phyloP scores from a whole-genome alignment of 768 basidiomycete species.

The Crepidotus variabilis region DNA sequence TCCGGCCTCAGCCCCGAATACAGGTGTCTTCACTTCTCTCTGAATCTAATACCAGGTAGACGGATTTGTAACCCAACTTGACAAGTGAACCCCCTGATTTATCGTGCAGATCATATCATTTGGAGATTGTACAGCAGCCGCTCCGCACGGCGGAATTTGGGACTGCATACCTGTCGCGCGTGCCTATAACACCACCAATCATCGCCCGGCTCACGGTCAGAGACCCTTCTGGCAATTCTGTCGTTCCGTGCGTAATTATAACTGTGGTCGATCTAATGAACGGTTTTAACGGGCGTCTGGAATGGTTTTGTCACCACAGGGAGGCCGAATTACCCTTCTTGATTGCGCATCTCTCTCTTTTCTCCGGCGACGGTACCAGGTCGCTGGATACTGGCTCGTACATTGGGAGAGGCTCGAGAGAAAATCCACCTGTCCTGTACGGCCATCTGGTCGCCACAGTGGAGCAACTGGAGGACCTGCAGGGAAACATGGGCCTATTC shows the following conservation, averaged over 20 bases:
- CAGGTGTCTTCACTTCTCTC: slow-evolving; percentile 57
- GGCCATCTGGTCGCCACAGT: slow-evolving; percentile 84
- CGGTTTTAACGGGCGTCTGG: not conserved
- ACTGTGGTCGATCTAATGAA: not conserved
- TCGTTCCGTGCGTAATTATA: slow-evolving; percentile 67
- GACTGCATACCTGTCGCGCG: slow-evolving; percentile 64
- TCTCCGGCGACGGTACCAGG: slow-evolving; percentile 61
- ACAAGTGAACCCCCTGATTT: not conserved
- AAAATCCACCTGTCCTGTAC: slow-evolving; percentile 65
- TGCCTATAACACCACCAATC: slow-evolving; percentile 82
- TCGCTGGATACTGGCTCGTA: slow-evolving; percentile 63
- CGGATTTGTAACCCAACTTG: slow-evolving; percentile 6
- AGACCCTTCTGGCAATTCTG: slow-evolving; percentile 65
- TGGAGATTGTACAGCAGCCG: slow-evolving; percentile 86
- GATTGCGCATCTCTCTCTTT: slow-evolving; percentile 77
- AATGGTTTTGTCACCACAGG: too few relatives aligned
- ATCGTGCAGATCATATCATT: slow-evolving; percentile 58
- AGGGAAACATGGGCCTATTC: slow-evolving; percentile 78
- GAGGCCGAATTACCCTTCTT: slow-evolving; percentile 87
- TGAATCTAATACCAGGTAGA: slow-evolving; percentile 51
- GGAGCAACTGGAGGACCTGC: slow-evolving; percentile 74
- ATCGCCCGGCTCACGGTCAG: slow-evolving; percentile 76
- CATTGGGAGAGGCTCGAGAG: slow-evolving; percentile 43
- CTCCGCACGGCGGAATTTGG: slow-evolving; percentile 81
- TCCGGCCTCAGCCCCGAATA: slow-evolving; percentile 45